Base-by-base conservation (phyloP, 371 early-diverging fungal genomes). In the Apophysomyces sp. region DNA sequence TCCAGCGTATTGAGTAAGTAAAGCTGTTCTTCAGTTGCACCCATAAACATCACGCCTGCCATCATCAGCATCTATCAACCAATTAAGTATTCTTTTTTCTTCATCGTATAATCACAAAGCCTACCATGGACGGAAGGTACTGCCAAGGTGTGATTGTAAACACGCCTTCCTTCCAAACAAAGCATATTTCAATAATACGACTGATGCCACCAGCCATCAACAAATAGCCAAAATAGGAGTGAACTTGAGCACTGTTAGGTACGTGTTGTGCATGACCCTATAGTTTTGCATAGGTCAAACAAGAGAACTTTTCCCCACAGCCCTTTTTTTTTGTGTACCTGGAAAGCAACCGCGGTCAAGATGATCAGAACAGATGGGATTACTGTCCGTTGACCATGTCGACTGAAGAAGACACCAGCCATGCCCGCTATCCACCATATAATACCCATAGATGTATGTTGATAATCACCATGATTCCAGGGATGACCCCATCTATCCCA, bases 381-480 rank as follows among this genome's bases (percentile, higher is more conserved):
- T 39, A 88, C 74, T 18, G 80, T 80, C 56, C 89, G 78, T 16
- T 82, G 78, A 16, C 73, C 71, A 18, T 81, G 77, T 58, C 87
- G 68, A 57, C 86, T 79, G 60, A 86, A 68, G 31, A 81, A 68
- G 15, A 86, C 77, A 13, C 88, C 86, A 1, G 83, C 73, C 30
- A 81, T 62, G 16, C 89, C 89, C 49, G 86, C 88, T 56, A 83
- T 73, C 78, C 86, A 86, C 89, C 89, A 88, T 60, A 88, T 81
- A 29, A 88, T 81, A 39, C 89, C 89, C 74, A 88, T 75, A 6
- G 86, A 81, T 3, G 89, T 88, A 61, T 88, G 87, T 60, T 88
- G 88, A 62, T 85, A 78, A 59, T 88, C 89, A 37, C 86, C 85
- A 57, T 87, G 86, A 54, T 80, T 83, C 89, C 89, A 88, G 26